phyloP scores from a whole-genome alignment of 2,329 filamentous ascomycete genomes.

The Penicillium sp. region DNA sequence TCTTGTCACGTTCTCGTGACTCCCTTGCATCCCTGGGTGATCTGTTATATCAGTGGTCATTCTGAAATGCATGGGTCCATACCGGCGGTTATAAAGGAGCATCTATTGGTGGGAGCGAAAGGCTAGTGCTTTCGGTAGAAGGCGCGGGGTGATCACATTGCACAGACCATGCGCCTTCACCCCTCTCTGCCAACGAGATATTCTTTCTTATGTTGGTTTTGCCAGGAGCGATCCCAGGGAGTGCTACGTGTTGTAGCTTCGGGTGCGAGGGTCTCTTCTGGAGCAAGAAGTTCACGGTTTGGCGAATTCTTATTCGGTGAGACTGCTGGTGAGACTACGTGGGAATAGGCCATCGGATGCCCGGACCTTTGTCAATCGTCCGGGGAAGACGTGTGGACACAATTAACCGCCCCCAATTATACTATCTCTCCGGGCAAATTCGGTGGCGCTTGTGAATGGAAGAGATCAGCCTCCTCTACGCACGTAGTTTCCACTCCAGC shows the following conservation, averaged over 20 bases:
- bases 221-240: neutral
- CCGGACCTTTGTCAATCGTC: neutral
- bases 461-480: neutral
- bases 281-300: neutral
- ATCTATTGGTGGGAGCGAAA: neutral
- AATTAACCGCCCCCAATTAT: neutral
- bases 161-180: neutral
- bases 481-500: neutral
- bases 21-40: neutral
- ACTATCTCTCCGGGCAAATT: neutral
- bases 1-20: neutral
- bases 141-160: neutral
- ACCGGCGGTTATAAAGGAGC: neutral
- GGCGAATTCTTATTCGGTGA: neutral
- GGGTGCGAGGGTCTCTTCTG: neutral
- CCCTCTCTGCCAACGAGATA: neutral
- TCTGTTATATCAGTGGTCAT: neutral
- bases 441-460: neutral
- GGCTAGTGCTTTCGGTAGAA: neutral
- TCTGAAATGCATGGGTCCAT: neutral
- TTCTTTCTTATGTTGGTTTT: neutral
- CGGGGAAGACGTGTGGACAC: too few species aligned
- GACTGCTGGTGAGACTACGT: neutral
- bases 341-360: neutral
- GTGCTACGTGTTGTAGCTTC: neutral